A percentile compares a stretch with the other conserved stretches of the same genome.
phyloP scores from a whole-genome alignment of 768 basidiomycete species.

The Tricholoma terreum region DNA sequence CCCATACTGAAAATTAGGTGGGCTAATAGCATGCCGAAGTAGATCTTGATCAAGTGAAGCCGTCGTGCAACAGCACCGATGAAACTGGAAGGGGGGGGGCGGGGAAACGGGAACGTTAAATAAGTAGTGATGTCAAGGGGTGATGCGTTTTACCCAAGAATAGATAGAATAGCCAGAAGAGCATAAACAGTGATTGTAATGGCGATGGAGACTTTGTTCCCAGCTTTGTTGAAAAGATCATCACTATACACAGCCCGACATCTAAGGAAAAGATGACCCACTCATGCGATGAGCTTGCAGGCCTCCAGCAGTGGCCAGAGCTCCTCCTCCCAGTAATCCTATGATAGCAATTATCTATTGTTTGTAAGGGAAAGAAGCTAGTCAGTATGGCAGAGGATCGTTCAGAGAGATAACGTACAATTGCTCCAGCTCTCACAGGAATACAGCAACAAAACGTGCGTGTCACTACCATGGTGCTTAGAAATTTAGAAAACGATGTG shows the following conservation, averaged over 20 bases:
- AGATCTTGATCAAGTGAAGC: slow-evolving; percentile 39
- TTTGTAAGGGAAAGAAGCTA: not conserved
- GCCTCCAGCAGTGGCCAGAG: slow-evolving; percentile 35
- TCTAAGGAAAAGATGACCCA: not conserved
- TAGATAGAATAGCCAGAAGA: slow-evolving; percentile 40
- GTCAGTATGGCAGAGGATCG: not conserved
- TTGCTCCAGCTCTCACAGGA: slow-evolving; percentile 45
- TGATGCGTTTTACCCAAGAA: slow-evolving; percentile 39
- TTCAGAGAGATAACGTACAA: slow-evolving; percentile 29
- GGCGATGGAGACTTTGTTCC: slow-evolving; percentile 38
- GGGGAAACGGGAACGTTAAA: not conserved
- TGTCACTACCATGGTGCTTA: slow-evolving; percentile 34
- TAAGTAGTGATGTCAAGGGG: not conserved
- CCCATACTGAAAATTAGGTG: slow-evolving; percentile 45
- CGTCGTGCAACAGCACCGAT: slow-evolving; percentile 41
- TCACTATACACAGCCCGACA: not conserved
- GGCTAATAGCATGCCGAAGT: slow-evolving; percentile 38
- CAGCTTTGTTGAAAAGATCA: slow-evolving; percentile 18
- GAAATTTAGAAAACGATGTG: slow-evolving; percentile 2
- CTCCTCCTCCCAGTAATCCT: slow-evolving; percentile 42
- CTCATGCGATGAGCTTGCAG: slow-evolving; percentile 11
- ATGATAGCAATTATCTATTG: slow-evolving; percentile 40
- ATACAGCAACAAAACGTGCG: slow-evolving; percentile 52
- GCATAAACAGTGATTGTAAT: slow-evolving; percentile 41
- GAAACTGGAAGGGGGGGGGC: slow-evolving; percentile 27